Percentiles rank a stretch among this genome's conserved stretches.
These are phyloP conservation scores for Tulasnella sp. DNA, from an alignment of 768 basidiomycete genomes.

Conservation along the genomic window DNA sequence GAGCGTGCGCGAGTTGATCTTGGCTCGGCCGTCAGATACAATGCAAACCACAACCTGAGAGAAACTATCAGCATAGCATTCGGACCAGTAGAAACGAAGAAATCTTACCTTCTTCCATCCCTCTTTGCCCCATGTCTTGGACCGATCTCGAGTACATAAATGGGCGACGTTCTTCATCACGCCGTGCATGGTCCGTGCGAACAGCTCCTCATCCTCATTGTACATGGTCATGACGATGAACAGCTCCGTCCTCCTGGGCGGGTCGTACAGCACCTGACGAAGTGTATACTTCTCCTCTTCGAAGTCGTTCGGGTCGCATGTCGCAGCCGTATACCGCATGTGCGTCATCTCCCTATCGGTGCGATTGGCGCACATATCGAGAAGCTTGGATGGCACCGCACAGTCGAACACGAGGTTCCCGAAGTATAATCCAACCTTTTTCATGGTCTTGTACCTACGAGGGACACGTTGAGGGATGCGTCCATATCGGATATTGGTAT, in stretches of 20 bases:
- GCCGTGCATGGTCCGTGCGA: slow-evolving; percentile 89
- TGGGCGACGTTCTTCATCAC: slow-evolving; percentile 91
- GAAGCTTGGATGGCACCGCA: slow-evolving; percentile 79
- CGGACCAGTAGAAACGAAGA: background rate
- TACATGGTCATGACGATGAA: slow-evolving; percentile 99
- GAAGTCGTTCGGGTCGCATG: slow-evolving; percentile 93
- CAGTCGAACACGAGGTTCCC: slow-evolving; percentile 91
- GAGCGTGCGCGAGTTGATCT: slow-evolving; percentile 75
- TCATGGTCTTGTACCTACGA: slow-evolving; percentile 84
- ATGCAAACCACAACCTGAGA: slow-evolving; percentile 69
- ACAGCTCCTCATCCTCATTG: slow-evolving; percentile 71
- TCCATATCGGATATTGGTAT: slow-evolving; percentile 52
- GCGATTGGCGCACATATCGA: slow-evolving; percentile 66
- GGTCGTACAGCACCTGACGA: slow-evolving; percentile 84
- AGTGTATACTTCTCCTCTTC: slow-evolving; percentile 70
- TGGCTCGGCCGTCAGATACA: slow-evolving; percentile 74
- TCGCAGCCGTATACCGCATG: slow-evolving; percentile 94
- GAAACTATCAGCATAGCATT: slow-evolving; percentile 18
- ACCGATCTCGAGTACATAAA: slow-evolving; percentile 71
- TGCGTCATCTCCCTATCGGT: slow-evolving; percentile 86
- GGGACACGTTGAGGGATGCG: slow-evolving; percentile 84
- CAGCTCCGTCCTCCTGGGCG: slow-evolving; percentile 79
- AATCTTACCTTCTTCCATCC: slow-evolving; percentile 78
- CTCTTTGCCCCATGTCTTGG: slow-evolving; percentile 93
- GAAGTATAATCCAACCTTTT: slow-evolving; percentile 83